Evolutionary conservation across 148 eudicot species (phyloP).

Genomic region (Chenopodium suecicum): DNA sequence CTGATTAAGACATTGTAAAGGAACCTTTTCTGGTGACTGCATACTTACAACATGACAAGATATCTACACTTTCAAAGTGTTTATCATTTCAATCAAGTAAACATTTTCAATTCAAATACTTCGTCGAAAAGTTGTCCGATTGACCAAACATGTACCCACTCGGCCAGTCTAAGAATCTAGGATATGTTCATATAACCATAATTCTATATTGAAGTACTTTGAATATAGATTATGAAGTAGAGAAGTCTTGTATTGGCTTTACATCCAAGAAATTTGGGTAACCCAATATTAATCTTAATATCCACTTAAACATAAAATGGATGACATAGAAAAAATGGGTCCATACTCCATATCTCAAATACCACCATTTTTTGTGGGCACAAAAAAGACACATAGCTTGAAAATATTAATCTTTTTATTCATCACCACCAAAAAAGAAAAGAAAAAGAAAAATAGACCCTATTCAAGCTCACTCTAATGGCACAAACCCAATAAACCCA

Average conservation of each 20-base stretch:
- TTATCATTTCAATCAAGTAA: too few relatives aligned
- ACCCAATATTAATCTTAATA: too few relatives aligned
- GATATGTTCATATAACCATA: too few relatives aligned
- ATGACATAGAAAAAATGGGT: background rate
- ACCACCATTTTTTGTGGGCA: constrained; percentile 29
- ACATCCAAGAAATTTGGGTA: too few relatives aligned
- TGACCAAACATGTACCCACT: too few relatives aligned
- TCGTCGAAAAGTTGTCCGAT: too few relatives aligned
- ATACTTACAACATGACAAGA: constrained; percentile 31
- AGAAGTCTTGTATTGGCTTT: too few relatives aligned
- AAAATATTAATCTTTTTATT: background rate
- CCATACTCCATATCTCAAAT: background rate
- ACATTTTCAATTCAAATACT: too few relatives aligned
- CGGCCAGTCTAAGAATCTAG: too few relatives aligned
- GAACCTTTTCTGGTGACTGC: constrained; percentile 30
- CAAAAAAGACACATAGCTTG: constrained; percentile 33
- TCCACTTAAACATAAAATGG: constrained; percentile 3
- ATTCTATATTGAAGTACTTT: too few relatives aligned
- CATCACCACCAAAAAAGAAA: constrained; percentile 1
- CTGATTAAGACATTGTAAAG: constrained; percentile 27
- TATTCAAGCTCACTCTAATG: constrained; percentile 16
- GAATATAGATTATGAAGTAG: too few relatives aligned
- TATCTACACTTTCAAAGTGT: constrained; percentile 13
- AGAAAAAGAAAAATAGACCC: background rate
- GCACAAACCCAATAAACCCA: constrained; percentile 19